phyloP scores from a whole-genome alignment of 768 basidiomycete species.

The Cyclocybe cylindracea region DNA sequence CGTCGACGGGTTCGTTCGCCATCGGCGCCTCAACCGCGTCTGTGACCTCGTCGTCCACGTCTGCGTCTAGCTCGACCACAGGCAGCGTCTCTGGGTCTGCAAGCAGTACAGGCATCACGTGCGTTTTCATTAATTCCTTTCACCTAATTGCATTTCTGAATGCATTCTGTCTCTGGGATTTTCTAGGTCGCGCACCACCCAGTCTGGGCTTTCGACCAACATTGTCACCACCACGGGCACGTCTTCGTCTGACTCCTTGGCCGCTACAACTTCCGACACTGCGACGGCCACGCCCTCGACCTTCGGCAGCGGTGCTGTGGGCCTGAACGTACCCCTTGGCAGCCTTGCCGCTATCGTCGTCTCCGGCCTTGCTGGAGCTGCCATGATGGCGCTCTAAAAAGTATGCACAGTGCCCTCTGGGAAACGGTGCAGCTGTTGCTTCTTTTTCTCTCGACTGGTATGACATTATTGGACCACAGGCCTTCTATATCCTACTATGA shows the following conservation, averaged over 20 bases:
- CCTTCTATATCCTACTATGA: neutral
- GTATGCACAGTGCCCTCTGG: neutral
- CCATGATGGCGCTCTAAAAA: slow-evolving; percentile 40
- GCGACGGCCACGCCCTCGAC: slow-evolving; percentile 23
- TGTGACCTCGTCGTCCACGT: slow-evolving; percentile 8
- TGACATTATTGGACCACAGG: neutral
- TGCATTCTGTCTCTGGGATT: too few relatives aligned
- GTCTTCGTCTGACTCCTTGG: slow-evolving; percentile 1
- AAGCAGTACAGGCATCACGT: slow-evolving; percentile 8
- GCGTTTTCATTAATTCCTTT: too few relatives aligned
- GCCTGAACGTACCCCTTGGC: slow-evolving; percentile 13
- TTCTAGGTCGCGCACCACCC: too few relatives aligned
- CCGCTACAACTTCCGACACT: slow-evolving; percentile 13
- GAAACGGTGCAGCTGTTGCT: neutral
- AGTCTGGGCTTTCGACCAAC: too few relatives aligned
- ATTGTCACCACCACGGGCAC: too few relatives aligned
- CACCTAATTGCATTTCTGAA: too few relatives aligned
- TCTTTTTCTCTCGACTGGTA: neutral
- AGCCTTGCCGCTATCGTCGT: slow-evolving; percentile 34
- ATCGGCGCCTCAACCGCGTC: slow-evolving; percentile 26
- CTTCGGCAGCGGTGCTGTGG: slow-evolving; percentile 29
- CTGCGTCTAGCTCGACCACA: slow-evolving; percentile 9
- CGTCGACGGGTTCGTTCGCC: slow-evolving; percentile 40
- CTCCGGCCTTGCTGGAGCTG: slow-evolving; percentile 51
- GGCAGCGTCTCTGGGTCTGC: neutral